Base-by-base conservation (phyloP, 2,329 filamentous ascomycete genomes). In the Phyllosticta citribraziliensis region DNA sequence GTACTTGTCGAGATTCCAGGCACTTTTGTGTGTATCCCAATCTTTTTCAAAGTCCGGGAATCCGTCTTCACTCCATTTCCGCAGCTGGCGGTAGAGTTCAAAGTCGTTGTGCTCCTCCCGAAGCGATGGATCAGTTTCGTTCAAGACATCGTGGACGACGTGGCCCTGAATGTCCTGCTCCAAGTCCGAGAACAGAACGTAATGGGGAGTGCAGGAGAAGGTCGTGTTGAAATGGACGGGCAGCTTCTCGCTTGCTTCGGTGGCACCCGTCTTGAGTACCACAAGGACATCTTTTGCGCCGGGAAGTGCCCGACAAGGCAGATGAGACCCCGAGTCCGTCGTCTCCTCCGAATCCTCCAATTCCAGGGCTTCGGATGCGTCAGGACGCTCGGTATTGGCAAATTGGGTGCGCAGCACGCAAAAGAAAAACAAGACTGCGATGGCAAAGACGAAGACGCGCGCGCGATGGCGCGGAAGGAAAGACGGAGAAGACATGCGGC, bases 211-310 rank as follows among this genome's bases (percentile, higher is more conserved):
- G 62, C 73, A 74, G 20, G 62, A 64, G 11, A 76, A 60, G 3
- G 69, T 72, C n/a, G 73, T 72, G 33, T 69, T 64, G 59, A 76
- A 66, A 52, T 71, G 69, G 3, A 72, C 73, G 2, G 83, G 82
- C 12, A 85, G 73, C 67, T 84, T 84, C 57, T 82, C 78, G 52
- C 75, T 75, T 24, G 82, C 78, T 69, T 85, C 82, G 17, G 82
- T 84, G 12, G 82, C 82, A 52, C 83, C 83, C 1, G 83, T 85
- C 63, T 82, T 80, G 64, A 86, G 74, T 14, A 84, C 75, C 10
- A 85, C 78, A 25, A 84, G 75, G 19, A 84, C 70, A 67, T 85
- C 80, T 24, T 83, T 77, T 57, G 70, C 70, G 33, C 72, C 72
- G 5, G 65, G 63, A 27, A 69, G 67, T 10, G 70, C 64, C 5